phyloP scores from a whole-genome alignment of 805 yeast genomes.

The Sporopachydermia lactativora region DNA sequence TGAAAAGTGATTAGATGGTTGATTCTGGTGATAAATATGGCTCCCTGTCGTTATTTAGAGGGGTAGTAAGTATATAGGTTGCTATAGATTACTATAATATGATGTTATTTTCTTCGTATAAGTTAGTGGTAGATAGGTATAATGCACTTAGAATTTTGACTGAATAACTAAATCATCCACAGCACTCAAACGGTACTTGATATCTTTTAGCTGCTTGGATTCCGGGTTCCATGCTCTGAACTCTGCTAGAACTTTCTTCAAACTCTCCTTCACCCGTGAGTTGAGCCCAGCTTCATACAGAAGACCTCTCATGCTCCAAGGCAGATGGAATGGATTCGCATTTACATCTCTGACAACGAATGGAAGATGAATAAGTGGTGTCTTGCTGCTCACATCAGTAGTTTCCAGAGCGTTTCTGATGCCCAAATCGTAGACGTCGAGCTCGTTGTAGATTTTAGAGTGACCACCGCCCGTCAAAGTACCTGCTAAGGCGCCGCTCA shows the following conservation, averaged over 20 bases:
- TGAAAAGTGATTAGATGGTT: too few species aligned
- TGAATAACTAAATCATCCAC: background rate
- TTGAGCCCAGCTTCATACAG: slow-evolving; percentile 43
- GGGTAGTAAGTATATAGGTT: too few species aligned
- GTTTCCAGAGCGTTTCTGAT: slow-evolving; percentile 65
- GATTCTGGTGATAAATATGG: too few species aligned
- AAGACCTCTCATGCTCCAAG: slow-evolving; percentile 87
- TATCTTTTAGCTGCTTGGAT: slow-evolving; percentile 64
- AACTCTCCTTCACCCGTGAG: slow-evolving; percentile 35
- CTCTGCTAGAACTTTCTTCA: slow-evolving; percentile 45
- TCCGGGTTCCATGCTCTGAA: slow-evolving; percentile 86
- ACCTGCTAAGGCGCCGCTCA: slow-evolving; percentile 71
- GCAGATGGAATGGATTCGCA: slow-evolving; percentile 71
- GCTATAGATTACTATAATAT: too few species aligned
- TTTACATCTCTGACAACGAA: slow-evolving; percentile 9
- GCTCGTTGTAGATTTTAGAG: slow-evolving; percentile 75
- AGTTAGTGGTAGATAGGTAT: too few species aligned
- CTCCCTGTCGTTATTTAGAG: too few species aligned
- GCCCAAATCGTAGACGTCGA: slow-evolving; percentile 72
- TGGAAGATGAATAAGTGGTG: slow-evolving; percentile 10
- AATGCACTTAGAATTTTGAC: background rate
- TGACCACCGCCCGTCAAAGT: slow-evolving; percentile 94
- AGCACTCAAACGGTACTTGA: slow-evolving; percentile 66
- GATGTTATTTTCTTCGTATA: too few species aligned
- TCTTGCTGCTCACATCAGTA: slow-evolving; percentile 34